Conservation (phyloP, 768 basidiomycete species). For the Lentinula boryana region DNA sequence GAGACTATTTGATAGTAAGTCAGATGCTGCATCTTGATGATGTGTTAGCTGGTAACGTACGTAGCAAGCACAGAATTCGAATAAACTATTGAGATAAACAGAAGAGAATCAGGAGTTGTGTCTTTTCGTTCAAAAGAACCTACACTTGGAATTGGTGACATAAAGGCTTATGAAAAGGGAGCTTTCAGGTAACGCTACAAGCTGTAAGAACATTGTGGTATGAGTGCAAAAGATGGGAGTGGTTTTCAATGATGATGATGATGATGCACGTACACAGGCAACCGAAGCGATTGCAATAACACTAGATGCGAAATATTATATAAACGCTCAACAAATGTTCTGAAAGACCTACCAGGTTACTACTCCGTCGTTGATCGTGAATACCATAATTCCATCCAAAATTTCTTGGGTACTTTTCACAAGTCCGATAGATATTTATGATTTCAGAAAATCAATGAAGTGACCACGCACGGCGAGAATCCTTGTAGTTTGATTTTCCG, state of each 20-base stretch:
- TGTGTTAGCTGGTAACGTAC: neutral
- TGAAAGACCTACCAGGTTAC: neutral
- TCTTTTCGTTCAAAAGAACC: neutral
- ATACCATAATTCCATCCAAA: slow-evolving; percentile 7
- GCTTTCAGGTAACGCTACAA: slow-evolving; percentile 8
- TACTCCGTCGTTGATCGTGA: slow-evolving; percentile 11
- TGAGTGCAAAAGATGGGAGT: neutral
- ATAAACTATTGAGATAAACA: neutral
- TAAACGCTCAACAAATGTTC: neutral
- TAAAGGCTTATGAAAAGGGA: slow-evolving; percentile 8
- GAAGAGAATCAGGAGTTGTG: too few relatives aligned
- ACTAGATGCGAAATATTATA: neutral
- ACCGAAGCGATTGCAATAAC: slow-evolving; percentile 7
- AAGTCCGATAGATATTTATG: neutral
- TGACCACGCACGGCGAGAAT: slow-evolving; percentile 7
- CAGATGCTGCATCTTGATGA: too few relatives aligned
- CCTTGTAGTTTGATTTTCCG: slow-evolving; percentile 6
- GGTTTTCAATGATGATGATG: neutral
- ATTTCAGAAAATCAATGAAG: neutral
- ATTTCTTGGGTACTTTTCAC: slow-evolving; percentile 8
- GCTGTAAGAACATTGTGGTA: neutral
- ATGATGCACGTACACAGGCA: slow-evolving; percentile 5
- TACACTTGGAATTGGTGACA: slow-evolving; percentile 6
- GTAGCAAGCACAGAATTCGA: slow-evolving; percentile 12
- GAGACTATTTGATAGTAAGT: neutral